Base-by-base conservation (phyloP, 2,329 filamentous ascomycete genomes). In the Ophiostoma sp. region DNA sequence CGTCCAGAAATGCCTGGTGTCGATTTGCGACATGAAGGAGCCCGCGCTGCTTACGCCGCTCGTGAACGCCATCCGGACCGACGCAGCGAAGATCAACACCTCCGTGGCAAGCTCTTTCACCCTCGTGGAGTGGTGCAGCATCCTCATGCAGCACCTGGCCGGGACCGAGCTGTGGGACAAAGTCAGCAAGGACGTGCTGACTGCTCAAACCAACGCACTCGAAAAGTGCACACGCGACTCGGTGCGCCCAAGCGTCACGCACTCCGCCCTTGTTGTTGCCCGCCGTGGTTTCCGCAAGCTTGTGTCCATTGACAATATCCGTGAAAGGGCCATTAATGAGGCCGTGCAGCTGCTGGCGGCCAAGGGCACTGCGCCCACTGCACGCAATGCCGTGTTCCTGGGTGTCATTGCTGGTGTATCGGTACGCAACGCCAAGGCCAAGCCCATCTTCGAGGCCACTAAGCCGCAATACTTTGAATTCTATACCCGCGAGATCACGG, bases 381-480 rank as follows among this genome's bases (percentile, higher is more conserved):
- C 89, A 67, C 91, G 84, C 74, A 89, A 96, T 80, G 87, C 91
- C 12, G 81, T 90, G 9, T 84, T 96, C 70, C 84, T 99, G 1
- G 95, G 95, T 18, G 86, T 96, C 65, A 85, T 99, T 72, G 92
- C 93, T 62, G 94, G 93, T 5, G 93, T 97, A 8, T 92, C 89
- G 75, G 87, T 89, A 55, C 89, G 93, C 67, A 84, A 93, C 67
- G 79, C 85, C 3, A 78, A 84, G 70, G 83, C 87, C 65, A 89
- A 87, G 74, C 78, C 85, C 5, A 77, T 87, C 42, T 76, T 98
- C 65, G 84, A 87, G 69, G 79, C 80, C 62, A 82, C 86, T 69
- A 96, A 93, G 79, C 80, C 85, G 60, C 83, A 89, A 66, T 91
- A 93, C 76, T 89, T 92, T 76, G 81, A 87, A 6, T 99, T 94